phyloP scores from a whole-genome alignment of 768 basidiomycete species.

The Crassisporium funariophilum region DNA sequence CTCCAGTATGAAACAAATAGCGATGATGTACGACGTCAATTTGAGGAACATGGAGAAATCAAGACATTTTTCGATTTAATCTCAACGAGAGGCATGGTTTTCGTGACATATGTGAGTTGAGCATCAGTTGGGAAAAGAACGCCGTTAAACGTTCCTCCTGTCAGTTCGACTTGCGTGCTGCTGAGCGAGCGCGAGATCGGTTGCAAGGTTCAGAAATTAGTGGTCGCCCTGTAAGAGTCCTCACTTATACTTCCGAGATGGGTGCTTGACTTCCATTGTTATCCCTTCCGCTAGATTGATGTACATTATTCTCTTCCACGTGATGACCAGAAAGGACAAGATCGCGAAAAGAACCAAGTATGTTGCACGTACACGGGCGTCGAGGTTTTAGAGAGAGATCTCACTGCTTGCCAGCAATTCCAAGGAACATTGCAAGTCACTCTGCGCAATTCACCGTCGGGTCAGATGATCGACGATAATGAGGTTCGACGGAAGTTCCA shows the following conservation, averaged over 20 bases:
- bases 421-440: conserved; percentile 87
- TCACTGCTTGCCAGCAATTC: conserved; percentile 50
- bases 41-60: conserved; percentile 94
- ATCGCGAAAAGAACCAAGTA: conserved; percentile 85
- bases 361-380: conserved; percentile 12
- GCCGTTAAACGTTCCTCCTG: conserved; percentile 17
- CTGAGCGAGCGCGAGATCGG: conserved; percentile 88
- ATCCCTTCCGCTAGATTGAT: conserved; percentile 71
- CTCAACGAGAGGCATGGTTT: conserved; percentile 95
- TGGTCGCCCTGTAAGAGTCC: conserved; percentile 79
- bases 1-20: conserved; percentile 87
- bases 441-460: conserved; percentile 67
- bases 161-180: conserved; percentile 91
- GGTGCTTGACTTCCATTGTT: conserved; percentile 26
- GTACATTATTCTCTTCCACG: conserved; percentile 97
- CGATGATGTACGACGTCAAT: conserved; percentile 78
- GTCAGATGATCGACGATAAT: conserved; percentile 75
- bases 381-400: neutral
- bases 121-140: neutral
- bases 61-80: conserved; percentile 98
- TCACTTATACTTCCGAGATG: conserved; percentile 5
- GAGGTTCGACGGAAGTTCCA: conserved; percentile 87
- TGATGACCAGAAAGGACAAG: conserved; percentile 74
- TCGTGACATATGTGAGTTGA: conserved; percentile 92
- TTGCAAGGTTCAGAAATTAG: conserved; percentile 89